phyloP scores from a whole-genome alignment of 2,329 filamentous ascomycete genomes.

The Hirsutella rhossiliensis region DNA sequence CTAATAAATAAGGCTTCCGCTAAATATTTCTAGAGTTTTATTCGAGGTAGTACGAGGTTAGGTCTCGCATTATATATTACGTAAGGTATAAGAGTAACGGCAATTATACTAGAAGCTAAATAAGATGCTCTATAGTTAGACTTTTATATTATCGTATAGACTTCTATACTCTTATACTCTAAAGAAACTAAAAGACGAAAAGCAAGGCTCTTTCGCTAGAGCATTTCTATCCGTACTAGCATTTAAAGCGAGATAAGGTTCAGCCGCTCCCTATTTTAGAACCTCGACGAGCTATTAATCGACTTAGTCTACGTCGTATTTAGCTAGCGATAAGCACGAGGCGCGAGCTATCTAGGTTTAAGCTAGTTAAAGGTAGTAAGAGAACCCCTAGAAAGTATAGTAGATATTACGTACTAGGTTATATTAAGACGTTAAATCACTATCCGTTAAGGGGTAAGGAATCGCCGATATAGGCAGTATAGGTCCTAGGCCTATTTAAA shows the following conservation, averaged over 20 bases:
- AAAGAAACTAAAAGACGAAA: too few relatives aligned
- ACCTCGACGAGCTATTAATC: conserved; percentile 1
- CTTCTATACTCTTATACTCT: too few relatives aligned
- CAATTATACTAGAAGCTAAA: conserved; percentile 1
- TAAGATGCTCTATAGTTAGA: too few relatives aligned
- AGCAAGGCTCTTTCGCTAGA: conserved; percentile 4
- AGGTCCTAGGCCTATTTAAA: too few relatives aligned
- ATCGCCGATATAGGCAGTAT: too few relatives aligned
- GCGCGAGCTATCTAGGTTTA: conserved; percentile 5
- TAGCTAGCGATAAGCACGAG: conserved; percentile 5
- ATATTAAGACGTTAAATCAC: too few relatives aligned
- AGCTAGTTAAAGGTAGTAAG: conserved; percentile 4
- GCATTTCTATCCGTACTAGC: conserved; percentile 8
- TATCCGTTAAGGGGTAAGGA: too few relatives aligned
- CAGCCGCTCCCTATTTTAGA: conserved; percentile 4
- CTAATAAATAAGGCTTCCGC: conserved; percentile 5
- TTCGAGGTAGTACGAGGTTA: too few relatives aligned
- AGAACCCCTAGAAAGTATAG: conserved; percentile 4
- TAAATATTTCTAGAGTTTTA: conserved; percentile 5
- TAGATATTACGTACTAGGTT: conserved; percentile 3
- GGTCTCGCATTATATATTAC: conserved; percentile 8
- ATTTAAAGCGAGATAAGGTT: conserved; percentile 3
- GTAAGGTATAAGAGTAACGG: conserved; percentile 7
- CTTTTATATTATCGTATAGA: too few relatives aligned
- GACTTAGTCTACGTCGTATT: too few relatives aligned